Evolutionary conservation across 768 basidiomycete genomes (phyloP), one percentile per base, ranked within the genome.

Genomic region (Phaeotremella skinneri): DNA sequence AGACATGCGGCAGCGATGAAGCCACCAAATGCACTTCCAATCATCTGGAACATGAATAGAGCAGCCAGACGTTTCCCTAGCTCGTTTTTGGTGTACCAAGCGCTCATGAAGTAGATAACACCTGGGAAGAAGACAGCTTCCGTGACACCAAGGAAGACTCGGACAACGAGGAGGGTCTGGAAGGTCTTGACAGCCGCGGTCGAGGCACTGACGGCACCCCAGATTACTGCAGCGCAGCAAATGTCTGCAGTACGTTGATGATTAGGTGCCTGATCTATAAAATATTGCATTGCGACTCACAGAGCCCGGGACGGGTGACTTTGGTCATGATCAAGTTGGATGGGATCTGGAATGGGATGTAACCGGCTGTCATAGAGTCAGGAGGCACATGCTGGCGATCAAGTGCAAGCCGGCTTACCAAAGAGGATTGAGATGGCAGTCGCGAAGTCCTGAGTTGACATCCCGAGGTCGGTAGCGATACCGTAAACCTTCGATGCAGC

Each of bases 91-190:
- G 62, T 67, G 56, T 74, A 72, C 70, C 69, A 74, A 0, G 64
- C 55, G 2, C 64, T 66, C 0, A 74, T 58, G 16, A 68, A 50
- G 61, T 71, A 74, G 0, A 71, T 45, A 2, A 53, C 62, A 5
- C 68, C 68, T 13, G 67, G 67, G 58, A 73, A 73, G 63, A 64
- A 74, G 13, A 69, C 66, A 5, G 66, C 49, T 47, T 74, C 72
- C 37, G 64, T 55, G 31, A 70, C 17, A 50, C 70, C 73, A 3
- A 75, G 52, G 27, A 75, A 64, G 52, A 68, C 25, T 6, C 73
- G 63, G 2, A 70, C 59, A 9, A 63, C 64, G 16, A 70, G 21
- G 2, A 74, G 52, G 17, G 59, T 58, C 3, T 51, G 31, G 39
- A 58, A 70, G 49, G 61, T 68, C 39, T 64, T 26, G n/a, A 59